A percentile compares a stretch with the other conserved stretches of the same genome.
Conservation (phyloP, 2,329 filamentous ascomycete genomes). For the Harringtonia lauricola region DNA sequence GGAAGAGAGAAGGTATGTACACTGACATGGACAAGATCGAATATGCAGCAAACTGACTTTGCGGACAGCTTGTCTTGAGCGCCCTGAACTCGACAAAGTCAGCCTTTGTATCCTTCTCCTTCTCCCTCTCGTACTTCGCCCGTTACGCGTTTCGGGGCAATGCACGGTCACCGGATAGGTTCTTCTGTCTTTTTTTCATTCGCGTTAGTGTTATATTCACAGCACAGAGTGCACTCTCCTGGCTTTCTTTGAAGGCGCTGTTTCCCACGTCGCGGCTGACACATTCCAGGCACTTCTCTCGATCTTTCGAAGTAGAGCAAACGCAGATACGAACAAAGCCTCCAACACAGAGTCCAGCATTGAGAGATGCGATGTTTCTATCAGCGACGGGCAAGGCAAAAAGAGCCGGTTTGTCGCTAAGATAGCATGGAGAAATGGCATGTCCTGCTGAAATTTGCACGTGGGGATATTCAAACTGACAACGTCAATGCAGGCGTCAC, state of each 20-base stretch:
- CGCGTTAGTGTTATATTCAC: conserved; percentile 33
- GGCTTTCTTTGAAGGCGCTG: not conserved
- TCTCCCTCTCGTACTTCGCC: conserved; percentile 58
- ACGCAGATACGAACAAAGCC: conserved; percentile 44
- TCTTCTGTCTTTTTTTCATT: conserved; percentile 67
- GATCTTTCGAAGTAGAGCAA: conserved; percentile 57
- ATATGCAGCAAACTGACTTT: not conserved
- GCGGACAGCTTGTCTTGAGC: conserved; percentile 59
- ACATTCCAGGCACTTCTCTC: conserved; percentile 50
- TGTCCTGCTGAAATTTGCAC: not conserved
- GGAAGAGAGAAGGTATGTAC: conserved; percentile 49
- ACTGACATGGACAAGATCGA: not conserved
- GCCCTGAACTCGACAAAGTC: conserved; percentile 73
- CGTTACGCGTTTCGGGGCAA: conserved; percentile 55
- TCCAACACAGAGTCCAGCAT: conserved; percentile 58
- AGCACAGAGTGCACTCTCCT: too few relatives aligned
- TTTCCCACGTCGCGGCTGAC: not conserved
- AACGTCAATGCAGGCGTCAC: conserved; percentile 45
- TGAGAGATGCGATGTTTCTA: conserved; percentile 61
- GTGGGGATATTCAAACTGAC: not conserved
- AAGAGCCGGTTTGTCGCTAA: conserved; percentile 66
- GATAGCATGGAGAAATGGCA: conserved; percentile 63
- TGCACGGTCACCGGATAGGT: conserved; percentile 42
- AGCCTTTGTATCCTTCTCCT: conserved; percentile 62
- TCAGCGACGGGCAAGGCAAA: conserved; percentile 59